phyloP scores from a whole-genome alignment of 192 early-diverging fungal genomes.

The Glomus cerebriforme region DNA sequence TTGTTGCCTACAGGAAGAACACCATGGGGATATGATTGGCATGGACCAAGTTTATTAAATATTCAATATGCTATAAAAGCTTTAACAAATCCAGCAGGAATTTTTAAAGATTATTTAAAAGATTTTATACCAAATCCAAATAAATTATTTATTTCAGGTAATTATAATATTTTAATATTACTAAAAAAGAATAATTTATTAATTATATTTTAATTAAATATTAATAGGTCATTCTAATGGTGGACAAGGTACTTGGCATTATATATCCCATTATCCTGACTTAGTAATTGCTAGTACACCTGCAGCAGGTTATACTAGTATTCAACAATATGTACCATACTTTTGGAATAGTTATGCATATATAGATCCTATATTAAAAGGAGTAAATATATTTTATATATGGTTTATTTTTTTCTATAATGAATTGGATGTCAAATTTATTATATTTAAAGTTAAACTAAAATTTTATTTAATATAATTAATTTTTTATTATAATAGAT shows the following conservation, averaged over 20 bases:
- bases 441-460: too few relatives aligned
- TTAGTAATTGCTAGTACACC: constrained; percentile 66
- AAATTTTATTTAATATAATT: background rate
- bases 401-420: background rate
- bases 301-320: constrained; percentile 73
- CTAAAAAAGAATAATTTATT: background rate
- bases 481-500: constrained; percentile 42
- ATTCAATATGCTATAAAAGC: constrained; percentile 56
- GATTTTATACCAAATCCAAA: constrained; percentile 44
- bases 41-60: constrained; percentile 68
- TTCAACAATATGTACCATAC: constrained; percentile 75
- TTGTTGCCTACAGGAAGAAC: constrained; percentile 72
- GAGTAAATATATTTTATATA: constrained; percentile 42
- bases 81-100: constrained; percentile 49
- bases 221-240: constrained; percentile 72
- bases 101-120: constrained; percentile 41
- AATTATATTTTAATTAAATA: background rate
- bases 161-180: constrained; percentile 6
- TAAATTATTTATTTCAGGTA: constrained; percentile 59
- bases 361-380: constrained; percentile 64
- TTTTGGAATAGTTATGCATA: constrained; percentile 63
- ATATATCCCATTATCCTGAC: constrained; percentile 71
- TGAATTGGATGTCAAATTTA: too few relatives aligned
- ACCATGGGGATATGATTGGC: constrained; percentile 82
- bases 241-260: constrained; percentile 79